Percentiles rank a stretch among this genome's conserved stretches.
These are phyloP conservation scores for Mycena latifolia DNA, from an alignment of 768 basidiomycete genomes.

Conservation along the genomic window DNA sequence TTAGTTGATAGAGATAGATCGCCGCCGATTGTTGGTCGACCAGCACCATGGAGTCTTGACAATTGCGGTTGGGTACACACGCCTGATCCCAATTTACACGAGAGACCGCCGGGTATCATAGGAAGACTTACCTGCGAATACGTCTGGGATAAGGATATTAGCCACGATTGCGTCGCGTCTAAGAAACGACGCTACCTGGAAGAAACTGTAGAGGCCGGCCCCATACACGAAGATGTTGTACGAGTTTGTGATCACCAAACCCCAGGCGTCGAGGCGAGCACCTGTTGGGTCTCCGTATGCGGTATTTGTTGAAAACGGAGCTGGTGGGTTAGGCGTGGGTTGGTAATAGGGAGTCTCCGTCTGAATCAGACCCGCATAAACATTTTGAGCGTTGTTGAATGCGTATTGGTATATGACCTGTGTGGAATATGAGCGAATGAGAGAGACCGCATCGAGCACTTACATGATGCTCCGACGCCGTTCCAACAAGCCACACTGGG, in stretches of 20 bases:
- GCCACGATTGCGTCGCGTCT: not conserved
- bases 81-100: not conserved
- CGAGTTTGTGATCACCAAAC: no score
- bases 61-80: conserved; percentile 15
- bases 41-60: conserved; percentile 42
- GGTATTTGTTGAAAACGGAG: no score
- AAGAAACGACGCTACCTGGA: conserved; percentile 57
- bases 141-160: not conserved
- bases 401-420: conserved; percentile 52
- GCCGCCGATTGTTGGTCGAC: conserved; percentile 48
- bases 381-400: conserved; percentile 56
- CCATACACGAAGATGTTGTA: conserved; percentile 63
- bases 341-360: conserved; percentile 69
- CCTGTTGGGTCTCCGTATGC: no score
- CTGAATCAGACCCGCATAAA: conserved; percentile 66
- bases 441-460: conserved; percentile 27
- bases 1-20: conserved; percentile 58
- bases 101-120: no score
- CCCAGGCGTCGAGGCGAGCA: no score
- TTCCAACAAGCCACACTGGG: conserved; percentile 24
- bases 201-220: conserved; percentile 68
- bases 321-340: conserved; percentile 56
- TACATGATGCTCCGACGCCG: conserved; percentile 21
- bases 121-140: not conserved
- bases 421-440: not conserved